Evolutionary conservation across 2,329 filamentous ascomycete species (phyloP), one percentile per base, ranked within the genome.

Genomic region (Bipolaris oryzae): DNA sequence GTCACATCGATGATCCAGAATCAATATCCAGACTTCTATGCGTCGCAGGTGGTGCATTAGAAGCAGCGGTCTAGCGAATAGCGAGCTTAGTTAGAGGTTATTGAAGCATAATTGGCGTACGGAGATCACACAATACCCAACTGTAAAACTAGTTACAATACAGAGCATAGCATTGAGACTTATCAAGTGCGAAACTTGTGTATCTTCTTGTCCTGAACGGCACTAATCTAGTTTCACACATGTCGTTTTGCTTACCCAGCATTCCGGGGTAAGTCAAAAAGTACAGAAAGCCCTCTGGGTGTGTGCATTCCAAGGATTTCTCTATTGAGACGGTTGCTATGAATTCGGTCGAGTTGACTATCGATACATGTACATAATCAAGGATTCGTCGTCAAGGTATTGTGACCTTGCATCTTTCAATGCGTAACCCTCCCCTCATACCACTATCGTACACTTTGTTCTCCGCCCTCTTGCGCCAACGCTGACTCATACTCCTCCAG

Each of bases 1-100:
- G 87, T 96, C 59, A 91, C 91, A 15, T 92, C 91, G 41, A 85
- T 89, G 64, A 82, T 98, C 63, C 89, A 95, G 74, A 86, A 86
- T 62, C 86, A 91, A 72, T 92, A 94, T 75, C 92, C 95, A 20
- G 76, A 76, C 23, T 82, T 79, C 66, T 81, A 81, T 63, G 78
- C 79, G 31, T 70, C 74, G 18, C 75, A 80, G 42, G 76, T 76
- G 61, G 75, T 72, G 38, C 70, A 71, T 47, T 74, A 67, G 68
- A 31, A 10, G 25, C 5, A 5, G 16, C 2, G 35, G 10, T 41
- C 15, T 21, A 44, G 16, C 10, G 3, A 39, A 44, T 25, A 48
- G 50, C 34, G 45, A 28, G 15, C n/a, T 35, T 25, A 9, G 20
- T 35, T 6, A 28, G 34, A 21, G 28, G 10, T 38, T 18, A 21